phyloP scores from a whole-genome alignment of 2,329 filamentous ascomycete genomes.

The Trichoderma koningiopsis region DNA sequence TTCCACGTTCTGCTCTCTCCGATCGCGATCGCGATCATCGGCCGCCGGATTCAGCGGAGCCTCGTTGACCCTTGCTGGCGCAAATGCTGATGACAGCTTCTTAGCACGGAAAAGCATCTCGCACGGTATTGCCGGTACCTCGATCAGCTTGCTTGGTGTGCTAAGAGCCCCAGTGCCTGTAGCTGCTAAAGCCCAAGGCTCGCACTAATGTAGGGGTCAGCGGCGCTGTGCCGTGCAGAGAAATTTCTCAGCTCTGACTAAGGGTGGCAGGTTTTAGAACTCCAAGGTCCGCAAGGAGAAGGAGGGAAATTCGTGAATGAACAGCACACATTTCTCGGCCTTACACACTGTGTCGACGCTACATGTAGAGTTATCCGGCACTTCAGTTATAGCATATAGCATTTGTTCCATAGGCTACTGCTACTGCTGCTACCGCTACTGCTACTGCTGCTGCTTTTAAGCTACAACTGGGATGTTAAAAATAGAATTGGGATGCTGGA shows the following conservation, averaged over 20 bases:
- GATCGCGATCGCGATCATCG: slow-evolving; percentile 26
- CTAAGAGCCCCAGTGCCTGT: not conserved
- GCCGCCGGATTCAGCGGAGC: slow-evolving; percentile 20
- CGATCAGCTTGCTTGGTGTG: not conserved
- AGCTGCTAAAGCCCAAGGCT: not conserved
- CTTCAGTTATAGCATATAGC: too few species aligned
- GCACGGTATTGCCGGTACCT: not conserved
- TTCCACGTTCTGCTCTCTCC: slow-evolving; percentile 22
- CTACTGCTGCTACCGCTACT: too few species aligned
- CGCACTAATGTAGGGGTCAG: not conserved
- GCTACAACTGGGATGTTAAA: too few species aligned
- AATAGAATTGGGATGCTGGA: too few species aligned
- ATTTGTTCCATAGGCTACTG: too few species aligned
- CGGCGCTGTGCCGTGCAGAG: not conserved
- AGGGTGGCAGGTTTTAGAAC: not conserved
- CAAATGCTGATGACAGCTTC: not conserved
- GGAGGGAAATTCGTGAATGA: too few species aligned
- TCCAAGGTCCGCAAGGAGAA: too few species aligned
- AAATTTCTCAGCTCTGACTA: slow-evolving; percentile 8
- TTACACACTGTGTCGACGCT: too few species aligned
- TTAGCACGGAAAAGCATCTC: not conserved
- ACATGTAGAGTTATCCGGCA: too few species aligned
- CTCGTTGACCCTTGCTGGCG: slow-evolving; percentile 14
- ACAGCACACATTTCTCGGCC: too few species aligned
- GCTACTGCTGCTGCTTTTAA: too few species aligned